Conservation (phyloP, 345 rosid genomes). For the Syzygium aqueum region DNA sequence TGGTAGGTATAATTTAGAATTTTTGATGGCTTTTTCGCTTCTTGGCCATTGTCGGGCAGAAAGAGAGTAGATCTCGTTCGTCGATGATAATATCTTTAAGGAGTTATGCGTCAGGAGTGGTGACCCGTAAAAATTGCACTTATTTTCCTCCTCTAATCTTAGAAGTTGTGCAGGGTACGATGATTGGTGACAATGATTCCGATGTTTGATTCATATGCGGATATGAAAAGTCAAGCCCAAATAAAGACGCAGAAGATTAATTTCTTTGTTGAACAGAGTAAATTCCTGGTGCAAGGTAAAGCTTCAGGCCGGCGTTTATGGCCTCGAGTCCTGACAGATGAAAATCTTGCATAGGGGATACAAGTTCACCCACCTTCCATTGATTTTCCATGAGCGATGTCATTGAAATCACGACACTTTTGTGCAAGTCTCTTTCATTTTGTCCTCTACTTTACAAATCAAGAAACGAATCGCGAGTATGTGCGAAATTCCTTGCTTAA, state of each 20-base stretch:
- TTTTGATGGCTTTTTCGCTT: too few species aligned
- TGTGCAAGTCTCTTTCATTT: not conserved
- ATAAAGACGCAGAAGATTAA: not conserved
- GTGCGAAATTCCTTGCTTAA: not conserved
- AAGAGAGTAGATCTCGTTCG: not conserved
- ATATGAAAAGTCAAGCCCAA: not conserved
- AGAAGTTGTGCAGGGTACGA: too few species aligned
- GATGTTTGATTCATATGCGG: not conserved
- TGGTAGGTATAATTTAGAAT: rapidly evolving
- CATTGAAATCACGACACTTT: not conserved
- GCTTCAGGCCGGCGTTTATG: not conserved
- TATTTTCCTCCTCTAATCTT: not conserved
- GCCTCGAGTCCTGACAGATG: not conserved
- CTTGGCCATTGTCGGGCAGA: not conserved
- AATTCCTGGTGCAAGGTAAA: not conserved
- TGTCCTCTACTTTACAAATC: not conserved
- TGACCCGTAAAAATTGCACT: not conserved
- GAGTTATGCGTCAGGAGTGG: not conserved
- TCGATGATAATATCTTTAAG: not conserved
- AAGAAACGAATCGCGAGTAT: not conserved
- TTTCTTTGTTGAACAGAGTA: not conserved
- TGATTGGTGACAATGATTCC: not conserved
- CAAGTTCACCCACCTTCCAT: not conserved
- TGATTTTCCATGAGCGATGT: not conserved
- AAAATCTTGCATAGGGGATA: not conserved